A percentile compares a stretch with the other conserved stretches of the same genome.
phyloP scores from a whole-genome alignment of 768 basidiomycete genomes.

The Chalciporus sphaerocephalus region DNA sequence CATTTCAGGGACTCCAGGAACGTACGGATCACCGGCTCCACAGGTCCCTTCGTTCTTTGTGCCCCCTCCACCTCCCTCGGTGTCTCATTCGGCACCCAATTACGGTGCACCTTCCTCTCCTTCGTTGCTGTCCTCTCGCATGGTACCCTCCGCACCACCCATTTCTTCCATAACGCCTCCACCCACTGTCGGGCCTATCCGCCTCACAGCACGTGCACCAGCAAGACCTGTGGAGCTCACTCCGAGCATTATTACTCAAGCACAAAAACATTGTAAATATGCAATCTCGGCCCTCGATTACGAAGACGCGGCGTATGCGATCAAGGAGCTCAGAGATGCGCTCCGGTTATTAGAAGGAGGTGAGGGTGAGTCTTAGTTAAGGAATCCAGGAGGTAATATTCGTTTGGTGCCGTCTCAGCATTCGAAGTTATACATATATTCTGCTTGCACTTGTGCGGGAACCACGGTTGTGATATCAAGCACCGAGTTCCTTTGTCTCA shows the following conservation, averaged over 20 bases:
- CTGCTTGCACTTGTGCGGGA: not conserved
- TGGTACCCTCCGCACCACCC: constrained; percentile 2
- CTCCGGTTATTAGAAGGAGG: constrained; percentile 60
- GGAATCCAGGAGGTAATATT: not conserved
- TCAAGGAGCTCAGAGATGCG: constrained; percentile 75
- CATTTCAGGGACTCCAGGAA: constrained; percentile 10
- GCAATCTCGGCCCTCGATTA: constrained; percentile 96
- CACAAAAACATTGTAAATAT: constrained; percentile 89
- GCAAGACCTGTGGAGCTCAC: constrained; percentile 45
- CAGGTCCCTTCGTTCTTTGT: constrained; percentile 7
- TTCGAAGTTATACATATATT: not conserved
- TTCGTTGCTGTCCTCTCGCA: constrained; percentile 9
- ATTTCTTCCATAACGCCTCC: not conserved
- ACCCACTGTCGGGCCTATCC: constrained; percentile 4
- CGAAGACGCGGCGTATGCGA: constrained; percentile 85
- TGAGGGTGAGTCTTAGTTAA: constrained; percentile 10
- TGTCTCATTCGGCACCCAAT: constrained; percentile 6
- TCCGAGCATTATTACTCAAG: constrained; percentile 60
- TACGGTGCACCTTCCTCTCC: constrained; percentile 20
- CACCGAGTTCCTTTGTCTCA: not conserved
- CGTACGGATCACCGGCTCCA: constrained; percentile 6
- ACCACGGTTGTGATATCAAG: not conserved
- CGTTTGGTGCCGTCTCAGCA: not conserved
- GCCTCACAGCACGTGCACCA: constrained; percentile 16
- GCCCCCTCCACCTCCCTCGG: constrained; percentile 19